phyloP scores from a whole-genome alignment of 225 moss, liverwort and hornwort genomes.

The Straminergon stramineum region DNA sequence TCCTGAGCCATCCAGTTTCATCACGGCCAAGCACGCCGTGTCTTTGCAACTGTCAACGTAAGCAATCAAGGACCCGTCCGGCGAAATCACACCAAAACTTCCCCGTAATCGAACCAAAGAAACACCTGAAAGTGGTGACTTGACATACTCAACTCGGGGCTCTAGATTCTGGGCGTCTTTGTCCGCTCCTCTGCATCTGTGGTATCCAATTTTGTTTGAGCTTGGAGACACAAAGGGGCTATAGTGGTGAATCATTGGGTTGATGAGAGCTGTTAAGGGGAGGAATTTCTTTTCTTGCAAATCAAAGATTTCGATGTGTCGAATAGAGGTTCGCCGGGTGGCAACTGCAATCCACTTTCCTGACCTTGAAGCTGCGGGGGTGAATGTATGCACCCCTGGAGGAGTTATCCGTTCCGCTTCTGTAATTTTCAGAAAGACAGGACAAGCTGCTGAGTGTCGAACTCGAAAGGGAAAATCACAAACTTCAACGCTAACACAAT shows the following conservation, averaged over 20 bases:
- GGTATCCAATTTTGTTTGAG: conserved; percentile 57
- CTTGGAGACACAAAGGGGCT: conserved; percentile 70
- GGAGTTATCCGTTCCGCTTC: conserved; percentile 70
- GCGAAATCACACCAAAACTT: conserved; percentile 52
- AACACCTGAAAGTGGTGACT: conserved; percentile 36
- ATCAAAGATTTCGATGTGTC: conserved; percentile 73
- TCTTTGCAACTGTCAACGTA: neutral
- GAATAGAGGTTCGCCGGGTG: conserved; percentile 52
- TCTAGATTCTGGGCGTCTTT: neutral
- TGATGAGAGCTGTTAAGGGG: conserved; percentile 46
- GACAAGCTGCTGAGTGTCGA: neutral
- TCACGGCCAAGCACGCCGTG: conserved; percentile 30
- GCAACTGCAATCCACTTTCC: conserved; percentile 80
- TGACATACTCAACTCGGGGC: conserved; percentile 42
- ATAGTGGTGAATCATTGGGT: conserved; percentile 56
- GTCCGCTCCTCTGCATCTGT: conserved; percentile 60
- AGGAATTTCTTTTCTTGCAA: conserved; percentile 37
- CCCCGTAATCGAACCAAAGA: conserved; percentile 57
- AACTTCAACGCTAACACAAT: neutral
- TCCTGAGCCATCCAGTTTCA: conserved; percentile 50
- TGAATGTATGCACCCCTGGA: conserved; percentile 70
- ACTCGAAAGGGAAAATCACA: neutral
- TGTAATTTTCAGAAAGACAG: neutral
- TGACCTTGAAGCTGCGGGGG: conserved; percentile 66
- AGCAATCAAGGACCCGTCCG: conserved; percentile 57